A percentile compares a stretch with the other conserved stretches of the same genome.
Conservation (phyloP, 129 eudicot genomes). For the Tagetes erecta region DNA sequence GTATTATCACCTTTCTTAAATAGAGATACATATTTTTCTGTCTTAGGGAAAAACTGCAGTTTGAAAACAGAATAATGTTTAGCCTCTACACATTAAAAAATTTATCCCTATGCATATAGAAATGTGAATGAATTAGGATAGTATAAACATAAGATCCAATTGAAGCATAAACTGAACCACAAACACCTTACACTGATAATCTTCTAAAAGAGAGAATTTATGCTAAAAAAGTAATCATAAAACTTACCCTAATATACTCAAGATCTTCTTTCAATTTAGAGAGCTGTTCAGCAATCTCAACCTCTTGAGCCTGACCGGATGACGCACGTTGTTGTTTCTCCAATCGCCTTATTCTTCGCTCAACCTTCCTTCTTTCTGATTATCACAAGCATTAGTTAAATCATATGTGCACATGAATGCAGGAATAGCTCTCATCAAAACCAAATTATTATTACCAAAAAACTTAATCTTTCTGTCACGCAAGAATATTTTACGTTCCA, state of each 20-base stretch:
- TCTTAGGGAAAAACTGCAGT: slow-evolving; percentile 92
- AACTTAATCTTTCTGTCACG: slow-evolving; percentile 81
- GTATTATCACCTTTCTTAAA: slow-evolving; percentile 70
- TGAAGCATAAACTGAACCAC: slow-evolving; percentile 2
- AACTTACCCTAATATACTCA: slow-evolving; percentile 85
- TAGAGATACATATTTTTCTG: slow-evolving; percentile 84
- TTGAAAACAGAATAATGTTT: slow-evolving; percentile 16
- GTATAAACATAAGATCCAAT: slow-evolving; percentile 10
- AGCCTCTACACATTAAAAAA: background rate
- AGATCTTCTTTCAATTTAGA: slow-evolving; percentile 84
- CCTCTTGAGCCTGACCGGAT: slow-evolving; percentile 68
- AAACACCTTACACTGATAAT: background rate
- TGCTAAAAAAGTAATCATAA: slow-evolving; percentile 2
- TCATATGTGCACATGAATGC: background rate
- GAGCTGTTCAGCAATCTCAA: slow-evolving; percentile 67
- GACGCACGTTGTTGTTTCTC: slow-evolving; percentile 80
- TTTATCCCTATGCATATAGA: background rate
- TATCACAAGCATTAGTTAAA: slow-evolving; percentile 20
- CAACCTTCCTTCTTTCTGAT: slow-evolving; percentile 91
- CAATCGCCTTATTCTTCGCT: slow-evolving; percentile 73
- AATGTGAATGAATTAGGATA: background rate
- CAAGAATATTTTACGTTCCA: slow-evolving; percentile 74
- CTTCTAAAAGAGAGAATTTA: background rate
- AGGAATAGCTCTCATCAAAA: background rate
- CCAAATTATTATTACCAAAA: slow-evolving; percentile 57